Base-by-base conservation (phyloP, 2,329 filamentous ascomycete genomes). In the Metarhizium sp. region DNA sequence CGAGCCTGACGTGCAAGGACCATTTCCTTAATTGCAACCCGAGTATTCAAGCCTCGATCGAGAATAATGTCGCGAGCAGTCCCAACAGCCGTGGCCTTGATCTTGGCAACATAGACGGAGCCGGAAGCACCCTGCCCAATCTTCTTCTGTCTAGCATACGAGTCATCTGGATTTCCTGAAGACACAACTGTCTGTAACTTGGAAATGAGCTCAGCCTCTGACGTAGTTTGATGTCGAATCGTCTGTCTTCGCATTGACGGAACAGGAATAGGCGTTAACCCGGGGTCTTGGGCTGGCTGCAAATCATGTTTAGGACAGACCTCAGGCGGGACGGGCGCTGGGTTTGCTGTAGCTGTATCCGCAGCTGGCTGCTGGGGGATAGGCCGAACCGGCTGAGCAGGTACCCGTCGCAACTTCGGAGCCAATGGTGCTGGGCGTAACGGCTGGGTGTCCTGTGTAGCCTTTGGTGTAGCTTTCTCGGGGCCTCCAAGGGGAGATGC, bases 21-120 rank as follows among this genome's bases (percentile, higher is more conserved):
- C 92, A 97, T 97, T 75, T 97, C 92, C 76, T 97, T 97, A 69
- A 97, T 97, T 43, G 92, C 92, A 59, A 97, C 92, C 68, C 96
- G 90, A 52, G 89, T 89, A 60, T 88, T 84, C 50, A 81, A 78
- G 14, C 90, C 91, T 66, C 92, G 87, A 60, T 85, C 82, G 45
- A 87, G 83, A 59, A 95, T 79, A 38, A 96, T 75, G 52, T 90
- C 84, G 58, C 85, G 82, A 18, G 92, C 92, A 62, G 88, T 82
- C 14, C 90, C 94, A 13, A 83, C 80, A 2, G 92, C 88, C 55
- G 81, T 85, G 67, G 95, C 88, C 70, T 92, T 92, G 59, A 97
- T 88, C 67, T 94, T 92, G 59, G 92, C 92, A 59, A 97, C 92
- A 66, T 97, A 97, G 51, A 97, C 92, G 20, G 92, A 96, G 55